Base-by-base conservation (phyloP, 805 yeast species). In the Debaryomyces tyrocola region DNA sequence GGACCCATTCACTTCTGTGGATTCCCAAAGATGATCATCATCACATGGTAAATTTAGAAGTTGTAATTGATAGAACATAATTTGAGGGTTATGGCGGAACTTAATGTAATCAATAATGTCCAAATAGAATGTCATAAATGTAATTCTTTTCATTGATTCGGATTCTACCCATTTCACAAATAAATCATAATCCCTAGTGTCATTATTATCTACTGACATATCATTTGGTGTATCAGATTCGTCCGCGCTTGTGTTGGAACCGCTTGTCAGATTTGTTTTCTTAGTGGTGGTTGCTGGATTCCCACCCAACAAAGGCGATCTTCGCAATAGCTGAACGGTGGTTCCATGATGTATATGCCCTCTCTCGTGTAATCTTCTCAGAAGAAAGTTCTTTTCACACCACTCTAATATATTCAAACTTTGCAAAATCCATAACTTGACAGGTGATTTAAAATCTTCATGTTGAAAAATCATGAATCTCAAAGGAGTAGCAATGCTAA, bases 261-360 rank as follows among this genome's bases (percentile, higher is more conserved):
- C 66, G 35, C 56, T 57, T 11, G 51, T 55, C 42, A 52, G 56
- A 44, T 41, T 64, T 44, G 52, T 56, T 37, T 46, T 60, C 44
- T 54, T 62, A 14, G 55, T 66, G 44, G 52, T 54, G 39, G 55
- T 66, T 38, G 61, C 65, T 0, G 90, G 87, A 46, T 85, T 80
- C 0, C 90, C 90, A 11, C 90, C 90, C 29, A 89, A 64, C 0
- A 86, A 78, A 1, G 95, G 89, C 0, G 89, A 81, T 54, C 96
- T 73, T 53, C 95, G 69, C 41, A 89, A 66, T 37, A 89, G 66
- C 63, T 89, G 96, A 35, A 88, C 83, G 0, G 91, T 83, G 0
- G 96, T 85, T 4, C 94, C 96, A 62, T 89, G 96, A 60, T 90
- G 96, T 17, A 90, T 69, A 63, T 85, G 92, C 0, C 89, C 87